Evolutionary conservation across 2,329 filamentous ascomycete species (phyloP).

Genomic region (Diplodia intermedia): DNA sequence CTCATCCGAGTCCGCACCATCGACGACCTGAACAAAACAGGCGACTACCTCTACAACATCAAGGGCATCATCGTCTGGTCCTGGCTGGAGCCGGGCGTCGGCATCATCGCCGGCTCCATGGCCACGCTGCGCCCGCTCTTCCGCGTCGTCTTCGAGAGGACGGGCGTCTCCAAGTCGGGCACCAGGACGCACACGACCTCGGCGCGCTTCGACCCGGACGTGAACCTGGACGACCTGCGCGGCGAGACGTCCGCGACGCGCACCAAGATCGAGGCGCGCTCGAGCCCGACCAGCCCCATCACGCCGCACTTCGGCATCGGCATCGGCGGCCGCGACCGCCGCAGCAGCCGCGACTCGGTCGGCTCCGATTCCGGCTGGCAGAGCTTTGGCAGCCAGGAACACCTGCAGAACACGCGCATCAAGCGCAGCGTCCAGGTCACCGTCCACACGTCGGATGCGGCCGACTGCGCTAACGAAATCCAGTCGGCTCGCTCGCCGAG

Average conservation of each 20-base stretch:
- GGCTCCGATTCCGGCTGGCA: constrained; percentile 4
- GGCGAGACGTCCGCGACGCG: neutral
- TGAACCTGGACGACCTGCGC: constrained; percentile 10
- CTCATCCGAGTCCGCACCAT: constrained; percentile 11
- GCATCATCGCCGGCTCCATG: constrained; percentile 56
- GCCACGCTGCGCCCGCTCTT: constrained; percentile 59
- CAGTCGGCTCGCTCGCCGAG: neutral
- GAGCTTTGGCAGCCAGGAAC: constrained; percentile 24
- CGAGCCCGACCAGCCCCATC: neutral
- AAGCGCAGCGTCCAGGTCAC: constrained; percentile 23
- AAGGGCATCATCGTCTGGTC: constrained; percentile 35
- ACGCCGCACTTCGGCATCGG: neutral
- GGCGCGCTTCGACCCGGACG: constrained; percentile 18
- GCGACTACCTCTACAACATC: constrained; percentile 26
- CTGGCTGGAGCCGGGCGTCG: constrained; percentile 44
- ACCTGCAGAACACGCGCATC: constrained; percentile 14
- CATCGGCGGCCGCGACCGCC: no score
- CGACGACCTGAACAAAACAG: neutral
- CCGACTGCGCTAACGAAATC: constrained; percentile 12
- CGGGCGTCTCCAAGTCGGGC: constrained; percentile 35
- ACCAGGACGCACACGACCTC: neutral
- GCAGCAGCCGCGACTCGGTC: neutral
- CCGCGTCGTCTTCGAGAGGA: constrained; percentile 39
- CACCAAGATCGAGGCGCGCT: constrained; percentile 5
- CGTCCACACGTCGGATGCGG: constrained; percentile 7